A percentile compares a stretch with the other conserved stretches of the same genome.
These are phyloP conservation scores for Carex littledalei DNA, from an alignment of 176 grass and related monocot species.

Conservation along the genomic window DNA sequence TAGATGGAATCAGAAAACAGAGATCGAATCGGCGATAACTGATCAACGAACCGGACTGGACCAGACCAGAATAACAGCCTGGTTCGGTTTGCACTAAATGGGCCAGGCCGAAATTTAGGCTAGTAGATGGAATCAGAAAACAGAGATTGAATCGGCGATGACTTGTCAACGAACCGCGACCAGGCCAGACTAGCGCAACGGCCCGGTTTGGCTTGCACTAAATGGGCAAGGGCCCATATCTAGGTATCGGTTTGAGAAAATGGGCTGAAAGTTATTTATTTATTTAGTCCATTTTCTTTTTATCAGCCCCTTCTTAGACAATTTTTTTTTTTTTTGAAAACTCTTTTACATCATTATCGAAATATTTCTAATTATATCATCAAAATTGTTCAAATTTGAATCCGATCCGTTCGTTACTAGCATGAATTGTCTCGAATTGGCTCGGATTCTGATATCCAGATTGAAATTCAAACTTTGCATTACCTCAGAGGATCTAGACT, in stretches of 20 bases:
- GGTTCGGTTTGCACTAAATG: neutral
- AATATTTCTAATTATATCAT: too few species aligned
- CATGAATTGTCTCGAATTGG: too few species aligned
- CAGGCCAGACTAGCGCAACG: neutral
- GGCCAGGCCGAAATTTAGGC: neutral
- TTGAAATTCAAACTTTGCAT: too few species aligned
- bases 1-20: neutral
- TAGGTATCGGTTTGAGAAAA: neutral
- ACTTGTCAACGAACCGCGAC: constrained; percentile 10
- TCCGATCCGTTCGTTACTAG: too few species aligned
- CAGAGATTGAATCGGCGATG: neutral
- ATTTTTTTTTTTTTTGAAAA: too few species aligned
- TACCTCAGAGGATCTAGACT: too few species aligned
- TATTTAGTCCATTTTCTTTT: neutral
- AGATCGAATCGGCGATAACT: constrained; percentile 1
- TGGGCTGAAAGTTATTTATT: neutral
- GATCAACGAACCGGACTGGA: constrained; percentile 8
- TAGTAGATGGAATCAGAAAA: neutral
- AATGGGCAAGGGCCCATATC: neutral
- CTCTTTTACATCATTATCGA: too few species aligned
- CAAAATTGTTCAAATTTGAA: too few species aligned
- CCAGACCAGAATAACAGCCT: neutral
- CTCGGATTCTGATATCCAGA: too few species aligned
- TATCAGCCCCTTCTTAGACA: neutral
- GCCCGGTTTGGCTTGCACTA: neutral